Evolutionary conservation across 2,329 filamentous ascomycete species (phyloP).

Genomic region (Pseudogymnoascus sp.): DNA sequence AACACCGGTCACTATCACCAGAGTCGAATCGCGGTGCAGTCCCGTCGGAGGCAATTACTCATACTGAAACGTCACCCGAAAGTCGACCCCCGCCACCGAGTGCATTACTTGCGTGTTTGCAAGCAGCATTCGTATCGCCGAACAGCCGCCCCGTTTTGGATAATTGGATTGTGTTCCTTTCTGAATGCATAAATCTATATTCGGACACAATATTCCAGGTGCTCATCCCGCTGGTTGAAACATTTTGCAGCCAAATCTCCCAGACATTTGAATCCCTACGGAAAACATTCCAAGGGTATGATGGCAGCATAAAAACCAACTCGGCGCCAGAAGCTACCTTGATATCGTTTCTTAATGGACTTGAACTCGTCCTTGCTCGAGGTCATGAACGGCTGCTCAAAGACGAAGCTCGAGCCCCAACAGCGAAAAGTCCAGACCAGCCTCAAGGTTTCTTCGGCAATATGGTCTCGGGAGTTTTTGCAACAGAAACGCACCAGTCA

Average conservation of each 20-base stretch:
- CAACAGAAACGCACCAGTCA: slow-evolving; percentile 66
- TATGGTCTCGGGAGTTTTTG: slow-evolving; percentile 87
- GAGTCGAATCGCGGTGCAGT: slow-evolving; percentile 32
- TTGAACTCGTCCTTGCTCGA: slow-evolving; percentile 82
- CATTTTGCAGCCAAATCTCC: slow-evolving; percentile 71
- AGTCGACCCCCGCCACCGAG: slow-evolving; percentile 42
- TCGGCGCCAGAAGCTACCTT: slow-evolving; percentile 61
- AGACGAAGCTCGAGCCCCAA: slow-evolving; percentile 63
- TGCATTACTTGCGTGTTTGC: slow-evolving; percentile 75
- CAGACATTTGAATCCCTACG: slow-evolving; percentile 64
- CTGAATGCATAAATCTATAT: slow-evolving; percentile 76
- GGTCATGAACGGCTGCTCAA: slow-evolving; percentile 74
- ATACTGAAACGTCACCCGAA: slow-evolving; percentile 31
- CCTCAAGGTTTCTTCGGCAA: slow-evolving; percentile 85
- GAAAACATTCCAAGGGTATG: slow-evolving; percentile 46
- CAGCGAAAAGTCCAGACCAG: slow-evolving; percentile 71
- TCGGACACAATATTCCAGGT: slow-evolving; percentile 80
- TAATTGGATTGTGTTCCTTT: slow-evolving; percentile 82
- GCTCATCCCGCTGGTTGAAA: slow-evolving; percentile 82
- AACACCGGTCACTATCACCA: slow-evolving; percentile 18
- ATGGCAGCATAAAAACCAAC: slow-evolving; percentile 22
- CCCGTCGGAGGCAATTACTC: slow-evolving; percentile 35
- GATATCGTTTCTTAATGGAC: slow-evolving; percentile 80
- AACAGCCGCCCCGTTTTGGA: slow-evolving; percentile 72
- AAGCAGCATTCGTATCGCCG: slow-evolving; percentile 67